Base-by-base conservation (phyloP, 192 early-diverging fungal species). In the Phlyctochytrium arcticum region DNA sequence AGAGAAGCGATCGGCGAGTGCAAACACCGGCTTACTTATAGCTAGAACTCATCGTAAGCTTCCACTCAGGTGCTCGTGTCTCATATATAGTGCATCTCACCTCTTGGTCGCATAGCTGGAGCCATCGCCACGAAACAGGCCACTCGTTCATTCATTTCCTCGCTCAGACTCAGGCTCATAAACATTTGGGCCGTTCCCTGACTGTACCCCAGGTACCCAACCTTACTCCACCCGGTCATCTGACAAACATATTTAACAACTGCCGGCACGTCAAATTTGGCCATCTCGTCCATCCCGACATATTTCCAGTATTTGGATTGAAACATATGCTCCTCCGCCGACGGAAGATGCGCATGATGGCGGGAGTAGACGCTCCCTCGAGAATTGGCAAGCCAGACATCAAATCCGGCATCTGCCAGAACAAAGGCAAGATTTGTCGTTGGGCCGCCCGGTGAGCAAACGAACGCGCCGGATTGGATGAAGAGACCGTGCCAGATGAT, bases 311-410 rank as follows among this genome's bases (percentile, higher is more conserved):
- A 96, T 0, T 86, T 80, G 4, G 51, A 48, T 19, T 66, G 64
- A 31, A 66, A 66, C 51, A 66, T 57, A 23, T 47, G 33, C n/a
- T 69, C 77, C n/a, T 82, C 78, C 36, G 83, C 64, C 12, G 46
- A 49, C 7, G 50, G 54, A 8, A 31, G 29, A 35, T 66, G 48
- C 21, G 47, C 55, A 69, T 96, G 92, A 53, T 86, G 87, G 66
- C 90, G 87, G 36, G 88, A 88, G 65, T 90, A 92, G 65, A 91
- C 88, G 77, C 89, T 94, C 19, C 92, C 93, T 31, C 93, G 84
- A 34, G 84, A 80, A 66, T 96, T 96, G 32, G 89, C 92, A 2
- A 96, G 72, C 93, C 93, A 96, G 2, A 96, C 92, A 69, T 95
- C 93, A 71, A 88, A 95, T 19, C 75, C 75, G 4, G 82, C 85